Percentiles rank a stretch among this genome's conserved stretches.
These are phyloP conservation scores for Kandelia obovata DNA, from an alignment of 345 rosid species.

Conservation along the genomic window DNA sequence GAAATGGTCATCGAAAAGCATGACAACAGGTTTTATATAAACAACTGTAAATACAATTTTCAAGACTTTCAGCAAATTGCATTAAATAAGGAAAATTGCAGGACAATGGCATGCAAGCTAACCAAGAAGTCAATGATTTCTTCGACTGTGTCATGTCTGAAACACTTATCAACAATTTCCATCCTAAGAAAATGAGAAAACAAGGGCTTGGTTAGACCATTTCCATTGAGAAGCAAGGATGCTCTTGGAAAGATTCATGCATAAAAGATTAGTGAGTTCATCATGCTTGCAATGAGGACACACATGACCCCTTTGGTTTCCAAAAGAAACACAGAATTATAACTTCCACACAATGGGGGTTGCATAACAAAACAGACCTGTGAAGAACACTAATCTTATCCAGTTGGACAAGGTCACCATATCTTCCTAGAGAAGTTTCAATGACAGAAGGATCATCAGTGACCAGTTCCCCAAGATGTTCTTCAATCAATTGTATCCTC, in stretches of 20 bases:
- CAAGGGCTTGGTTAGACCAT: constrained; percentile 2
- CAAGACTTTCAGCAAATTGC: background rate
- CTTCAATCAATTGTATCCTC: constrained; percentile 61
- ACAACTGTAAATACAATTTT: background rate
- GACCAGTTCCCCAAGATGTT: constrained; percentile 58
- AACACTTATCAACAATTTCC: constrained; percentile 66
- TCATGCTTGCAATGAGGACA: background rate
- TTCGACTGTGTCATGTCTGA: constrained; percentile 77
- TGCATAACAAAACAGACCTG: constrained; percentile 46
- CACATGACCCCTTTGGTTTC: background rate
- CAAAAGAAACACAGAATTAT: background rate
- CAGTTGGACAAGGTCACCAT: constrained; percentile 55
- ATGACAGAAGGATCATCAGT: constrained; percentile 91
- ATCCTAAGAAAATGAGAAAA: constrained; percentile 42
- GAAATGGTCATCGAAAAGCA: constrained; percentile 15
- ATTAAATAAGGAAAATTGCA: background rate
- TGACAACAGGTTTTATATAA: background rate
- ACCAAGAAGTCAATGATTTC: constrained; percentile 82
- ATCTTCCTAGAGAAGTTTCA: constrained; percentile 60
- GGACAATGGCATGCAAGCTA: constrained; percentile 22
- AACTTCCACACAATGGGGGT: background rate
- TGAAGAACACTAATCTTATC: constrained; percentile 62
- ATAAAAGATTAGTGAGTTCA: background rate
- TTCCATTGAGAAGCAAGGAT: background rate
- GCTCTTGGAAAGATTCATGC: background rate